phyloP scores from a whole-genome alignment of 75 land plant species.

The Azolla pinnata region DNA sequence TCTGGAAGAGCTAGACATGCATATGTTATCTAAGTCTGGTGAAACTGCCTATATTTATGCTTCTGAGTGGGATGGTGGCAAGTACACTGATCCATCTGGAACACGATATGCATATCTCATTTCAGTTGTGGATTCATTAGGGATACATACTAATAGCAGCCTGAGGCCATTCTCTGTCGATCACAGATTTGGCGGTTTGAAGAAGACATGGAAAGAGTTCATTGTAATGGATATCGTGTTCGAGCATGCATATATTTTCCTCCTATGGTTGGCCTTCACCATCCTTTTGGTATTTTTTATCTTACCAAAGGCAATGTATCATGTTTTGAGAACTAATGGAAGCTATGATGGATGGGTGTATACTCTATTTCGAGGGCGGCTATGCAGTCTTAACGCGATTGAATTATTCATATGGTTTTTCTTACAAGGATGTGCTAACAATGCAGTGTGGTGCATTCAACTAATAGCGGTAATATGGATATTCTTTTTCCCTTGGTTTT shows the following conservation, averaged over 20 bases:
- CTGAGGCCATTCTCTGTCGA: constrained; percentile 69
- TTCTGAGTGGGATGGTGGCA: constrained; percentile 51
- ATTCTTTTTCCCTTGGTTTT: constrained; percentile 73
- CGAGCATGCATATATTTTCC: constrained; percentile 42
- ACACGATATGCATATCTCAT: constrained; percentile 57
- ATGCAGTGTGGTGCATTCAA: constrained; percentile 36
- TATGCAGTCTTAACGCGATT: not conserved
- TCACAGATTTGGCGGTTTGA: constrained; percentile 31
- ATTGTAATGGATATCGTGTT: constrained; percentile 74
- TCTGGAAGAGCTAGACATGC: constrained; percentile 49
- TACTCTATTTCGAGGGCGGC: constrained; percentile 7
- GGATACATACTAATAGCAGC: constrained; percentile 29
- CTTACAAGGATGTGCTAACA: constrained; percentile 20
- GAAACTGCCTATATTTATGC: constrained; percentile 44
- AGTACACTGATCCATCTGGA: constrained; percentile 54
- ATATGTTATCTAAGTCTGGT: constrained; percentile 10
- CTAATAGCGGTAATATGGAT: constrained; percentile 43
- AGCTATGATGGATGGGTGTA: constrained; percentile 12
- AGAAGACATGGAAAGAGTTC: constrained; percentile 64
- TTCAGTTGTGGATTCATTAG: constrained; percentile 39
- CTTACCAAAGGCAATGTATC: constrained; percentile 33
- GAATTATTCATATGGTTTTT: constrained; percentile 12
- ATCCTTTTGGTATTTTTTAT: constrained; percentile 34
- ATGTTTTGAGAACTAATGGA: constrained; percentile 14
- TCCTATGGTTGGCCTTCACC: constrained; percentile 39